These are phyloP conservation scores for Jatropha podagrica DNA, from an alignment of 441 rosid genomes.

Conservation along the genomic window DNA sequence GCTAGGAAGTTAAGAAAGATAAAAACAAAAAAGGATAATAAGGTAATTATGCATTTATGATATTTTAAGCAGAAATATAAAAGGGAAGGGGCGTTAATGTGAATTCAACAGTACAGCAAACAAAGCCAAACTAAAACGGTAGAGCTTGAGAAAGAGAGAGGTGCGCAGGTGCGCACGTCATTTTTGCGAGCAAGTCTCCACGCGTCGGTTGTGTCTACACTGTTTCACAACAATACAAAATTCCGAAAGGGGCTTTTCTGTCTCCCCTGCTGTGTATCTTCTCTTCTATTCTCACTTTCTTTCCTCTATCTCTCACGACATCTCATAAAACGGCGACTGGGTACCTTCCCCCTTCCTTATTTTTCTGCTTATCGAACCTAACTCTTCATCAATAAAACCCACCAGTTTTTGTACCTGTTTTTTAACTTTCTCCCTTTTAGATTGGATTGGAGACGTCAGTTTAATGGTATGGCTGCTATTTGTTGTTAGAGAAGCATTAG, in stretches of 20 bases:
- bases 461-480: not conserved
- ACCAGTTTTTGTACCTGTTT: not conserved
- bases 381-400: not conserved
- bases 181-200: not conserved
- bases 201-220: constrained; percentile 6
- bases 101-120: not conserved
- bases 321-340: not conserved
- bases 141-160: not conserved
- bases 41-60: not conserved
- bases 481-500: not conserved
- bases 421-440: not conserved
- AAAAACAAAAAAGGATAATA: not conserved
- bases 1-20: not conserved
- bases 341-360: not conserved
- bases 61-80: not conserved
- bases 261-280: not conserved
- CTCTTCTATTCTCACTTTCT: no score
- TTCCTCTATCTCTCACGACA: not conserved
- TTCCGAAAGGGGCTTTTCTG: not conserved
- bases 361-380: not conserved
- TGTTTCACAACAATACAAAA: not conserved
- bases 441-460: not conserved
- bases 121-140: not conserved
- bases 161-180: constrained; percentile 13
- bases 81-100: not conserved